phyloP scores from a whole-genome alignment of 371 early-diverging fungal genomes.

The Rhizopus arrhizus region DNA sequence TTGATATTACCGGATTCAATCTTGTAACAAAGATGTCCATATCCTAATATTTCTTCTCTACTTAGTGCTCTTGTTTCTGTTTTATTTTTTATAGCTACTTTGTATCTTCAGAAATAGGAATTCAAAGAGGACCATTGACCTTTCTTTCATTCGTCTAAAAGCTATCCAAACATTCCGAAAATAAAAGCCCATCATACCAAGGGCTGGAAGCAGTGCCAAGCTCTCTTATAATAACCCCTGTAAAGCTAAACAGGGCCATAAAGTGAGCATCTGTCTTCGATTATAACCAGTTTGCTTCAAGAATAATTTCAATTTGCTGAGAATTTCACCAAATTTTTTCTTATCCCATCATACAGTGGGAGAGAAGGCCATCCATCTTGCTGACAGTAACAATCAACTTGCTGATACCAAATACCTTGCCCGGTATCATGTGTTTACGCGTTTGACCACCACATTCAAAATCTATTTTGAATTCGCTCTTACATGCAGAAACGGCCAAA shows the following conservation, averaged over 20 bases:
- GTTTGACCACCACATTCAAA: conserved; percentile 99
- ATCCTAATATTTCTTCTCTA: conserved; percentile 53
- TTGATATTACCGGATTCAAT: conserved; percentile 90
- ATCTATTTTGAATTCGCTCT: conserved; percentile 99
- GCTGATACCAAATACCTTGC: conserved; percentile 95
- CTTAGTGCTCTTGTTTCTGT: neutral
- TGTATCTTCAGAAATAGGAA: conserved; percentile 94
- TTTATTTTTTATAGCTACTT: conserved; percentile 42
- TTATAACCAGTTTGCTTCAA: conserved; percentile 89
- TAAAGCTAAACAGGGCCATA: conserved; percentile 94
- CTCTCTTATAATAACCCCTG: conserved; percentile 95
- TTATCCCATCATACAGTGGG: conserved; percentile 95
- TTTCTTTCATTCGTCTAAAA: conserved; percentile 84
- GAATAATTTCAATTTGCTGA: conserved; percentile 85
- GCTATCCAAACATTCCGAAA: conserved; percentile 84
- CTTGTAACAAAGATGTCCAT: conserved; percentile 95
- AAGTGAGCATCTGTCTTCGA: conserved; percentile 83
- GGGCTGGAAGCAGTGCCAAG: conserved; percentile 60
- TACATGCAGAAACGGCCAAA: conserved; percentile 97
- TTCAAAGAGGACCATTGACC: conserved; percentile 83
- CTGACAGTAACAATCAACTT: conserved; percentile 90
- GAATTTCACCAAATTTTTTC: conserved; percentile 88
- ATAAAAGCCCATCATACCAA: conserved; percentile 92
- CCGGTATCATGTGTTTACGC: conserved; percentile 96
- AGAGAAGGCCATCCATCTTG: conserved; percentile 92